Evolutionary conservation across 805 yeast species (phyloP).

Genomic region (Kregervanrija pseudodelftensis): DNA sequence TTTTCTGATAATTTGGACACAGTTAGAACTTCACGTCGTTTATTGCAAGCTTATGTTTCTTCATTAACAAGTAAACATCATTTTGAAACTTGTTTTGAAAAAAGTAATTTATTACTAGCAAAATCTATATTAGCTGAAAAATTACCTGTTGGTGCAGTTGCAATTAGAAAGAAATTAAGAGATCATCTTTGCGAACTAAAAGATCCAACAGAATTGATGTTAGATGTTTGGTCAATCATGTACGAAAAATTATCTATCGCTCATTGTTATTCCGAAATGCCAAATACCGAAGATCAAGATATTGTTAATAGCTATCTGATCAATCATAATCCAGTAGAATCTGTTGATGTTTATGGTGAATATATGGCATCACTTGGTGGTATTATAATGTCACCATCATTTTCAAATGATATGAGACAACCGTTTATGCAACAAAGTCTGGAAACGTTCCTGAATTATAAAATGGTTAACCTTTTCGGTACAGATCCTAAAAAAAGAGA

Average conservation of each 20-base stretch:
- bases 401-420: conserved; percentile 20
- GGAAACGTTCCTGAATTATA: conserved; percentile 17
- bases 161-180: conserved; percentile 63
- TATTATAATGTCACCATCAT: conserved; percentile 36
- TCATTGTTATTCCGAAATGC: conserved; percentile 5
- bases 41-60: conserved; percentile 24
- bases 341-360: conserved; percentile 52
- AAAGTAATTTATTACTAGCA: conserved; percentile 32
- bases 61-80: conserved; percentile 19
- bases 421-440: conserved; percentile 22
- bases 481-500: conserved; percentile 43
- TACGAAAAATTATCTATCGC: conserved; percentile 29
- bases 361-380: conserved; percentile 68
- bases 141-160: conserved; percentile 63
- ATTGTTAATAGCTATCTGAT: not conserved
- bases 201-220: conserved; percentile 33
- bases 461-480: conserved; percentile 20
- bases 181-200: conserved; percentile 26
- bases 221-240: conserved; percentile 37
- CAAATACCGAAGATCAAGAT: not conserved
- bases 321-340: conserved; percentile 3
- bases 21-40: conserved; percentile 39
- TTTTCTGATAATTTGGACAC: conserved; percentile 45
- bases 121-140: conserved; percentile 44
- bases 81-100: conserved; percentile 17